A percentile compares a stretch with the other conserved stretches of the same genome.
phyloP scores from a whole-genome alignment of 2,329 filamentous ascomycete species.

The Pseudogymnoascus sp. region DNA sequence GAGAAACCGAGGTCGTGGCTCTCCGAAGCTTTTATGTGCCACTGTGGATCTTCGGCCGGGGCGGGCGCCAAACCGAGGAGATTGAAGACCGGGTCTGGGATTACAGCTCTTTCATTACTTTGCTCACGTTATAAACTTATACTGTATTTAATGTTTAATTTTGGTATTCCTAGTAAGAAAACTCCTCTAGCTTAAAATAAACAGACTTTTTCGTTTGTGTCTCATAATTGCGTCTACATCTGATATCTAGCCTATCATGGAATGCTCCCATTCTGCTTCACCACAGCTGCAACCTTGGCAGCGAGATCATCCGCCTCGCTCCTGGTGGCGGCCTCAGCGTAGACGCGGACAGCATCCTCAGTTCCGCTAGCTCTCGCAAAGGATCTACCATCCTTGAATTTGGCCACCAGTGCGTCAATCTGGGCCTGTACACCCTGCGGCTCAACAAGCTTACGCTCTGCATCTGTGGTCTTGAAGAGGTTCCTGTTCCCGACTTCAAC shows the following conservation, averaged over 20 bases:
- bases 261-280: constrained; percentile 21
- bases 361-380: constrained; percentile 93
- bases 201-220: constrained; percentile 3
- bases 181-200: neutral
- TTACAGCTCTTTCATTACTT: neutral
- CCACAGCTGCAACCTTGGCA: constrained; percentile 56
- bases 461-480: constrained; percentile 84
- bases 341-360: constrained; percentile 92
- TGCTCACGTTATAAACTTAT: neutral
- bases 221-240: neutral
- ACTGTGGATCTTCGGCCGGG: neutral
- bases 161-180: neutral
- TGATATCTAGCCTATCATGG: neutral
- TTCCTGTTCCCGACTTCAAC: constrained; percentile 85
- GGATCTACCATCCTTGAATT: constrained; percentile 81
- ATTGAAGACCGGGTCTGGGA: neutral
- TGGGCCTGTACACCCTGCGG: constrained; percentile 73
- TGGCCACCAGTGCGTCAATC: constrained; percentile 81
- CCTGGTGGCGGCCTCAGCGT: constrained; percentile 85
- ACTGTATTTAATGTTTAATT: neutral
- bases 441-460: constrained; percentile 77
- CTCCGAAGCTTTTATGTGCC: neutral
- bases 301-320: constrained; percentile 88
- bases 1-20: neutral
- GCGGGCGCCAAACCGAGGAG: neutral